These are phyloP conservation scores for Coniochaeta sp. DNA, from an alignment of 2,329 filamentous ascomycete genomes.

Conservation along the genomic window DNA sequence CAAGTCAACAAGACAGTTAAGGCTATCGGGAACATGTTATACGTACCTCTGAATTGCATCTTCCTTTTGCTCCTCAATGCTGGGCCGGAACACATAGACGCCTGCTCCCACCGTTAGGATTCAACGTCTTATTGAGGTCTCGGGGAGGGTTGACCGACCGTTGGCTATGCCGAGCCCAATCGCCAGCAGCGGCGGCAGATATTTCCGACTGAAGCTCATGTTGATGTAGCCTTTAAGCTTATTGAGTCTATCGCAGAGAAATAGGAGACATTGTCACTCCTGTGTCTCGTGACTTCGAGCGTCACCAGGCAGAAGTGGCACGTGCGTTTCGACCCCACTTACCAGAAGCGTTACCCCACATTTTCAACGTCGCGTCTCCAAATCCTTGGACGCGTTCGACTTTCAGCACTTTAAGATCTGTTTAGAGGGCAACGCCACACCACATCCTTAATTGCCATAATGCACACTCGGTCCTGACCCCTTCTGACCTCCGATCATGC, in stretches of 20 bases:
- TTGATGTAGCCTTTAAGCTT: background rate
- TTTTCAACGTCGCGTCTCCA: constrained; percentile 1
- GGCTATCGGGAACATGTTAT: no score
- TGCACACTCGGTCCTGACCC: background rate
- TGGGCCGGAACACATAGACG: background rate
- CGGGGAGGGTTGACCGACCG: background rate
- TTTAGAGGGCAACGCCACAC: background rate
- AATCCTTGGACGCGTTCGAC: background rate
- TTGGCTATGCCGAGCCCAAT: background rate
- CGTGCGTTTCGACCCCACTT: background rate
- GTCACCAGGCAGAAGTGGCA: background rate
- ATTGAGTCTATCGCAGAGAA: background rate
- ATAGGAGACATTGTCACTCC: background rate
- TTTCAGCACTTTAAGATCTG: background rate
- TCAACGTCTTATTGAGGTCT: background rate
- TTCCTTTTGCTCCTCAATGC: background rate
- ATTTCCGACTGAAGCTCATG: background rate
- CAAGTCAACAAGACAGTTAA: background rate
- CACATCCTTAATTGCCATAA: background rate
- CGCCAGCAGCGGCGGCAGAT: background rate
- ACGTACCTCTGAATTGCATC: background rate
- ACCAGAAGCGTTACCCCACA: constrained; percentile 1
- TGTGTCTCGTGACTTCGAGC: background rate
- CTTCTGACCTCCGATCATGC: constrained; percentile 6
- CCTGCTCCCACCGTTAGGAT: background rate